Evolutionary conservation across 805 yeast species (phyloP), one percentile per base, ranked within the genome.

Genomic region (Ogataea nakhonphanomensis): DNA sequence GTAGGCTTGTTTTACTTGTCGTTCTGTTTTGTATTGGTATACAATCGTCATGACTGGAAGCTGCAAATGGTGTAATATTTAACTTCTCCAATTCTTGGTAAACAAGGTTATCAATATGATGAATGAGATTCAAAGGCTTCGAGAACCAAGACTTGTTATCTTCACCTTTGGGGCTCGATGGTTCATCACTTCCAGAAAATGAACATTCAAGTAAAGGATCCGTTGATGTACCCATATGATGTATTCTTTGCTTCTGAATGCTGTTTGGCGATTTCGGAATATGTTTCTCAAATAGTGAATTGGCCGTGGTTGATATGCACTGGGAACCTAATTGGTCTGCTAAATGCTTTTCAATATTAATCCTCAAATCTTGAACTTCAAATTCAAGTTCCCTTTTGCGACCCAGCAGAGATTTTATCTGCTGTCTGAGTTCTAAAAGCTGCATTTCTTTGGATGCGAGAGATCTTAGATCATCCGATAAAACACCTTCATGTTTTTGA

Each of bases 381-480:
- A 57, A 48, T 40, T 70, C 74, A 32, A 75, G 66, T 5, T 63
- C 58, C 24, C 65, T 57, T 36, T 76, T 70, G 33, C 60, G 61
- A 2, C 46, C 50, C 14, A 52, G 56, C 51, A 82, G 43, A 15
- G 65, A 70, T 30, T 70, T 71, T 20, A 81, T 70, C 33, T 67
- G 64, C 48, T 77, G 80, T 46, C 78, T 81, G 30, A 81, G 59
- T 49, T 83, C 89, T 35, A 83, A 71, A 22, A 83, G 65, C 20
- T 73, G 74, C 75, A 80, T 75, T 55, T 84, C 93, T 53, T 81
- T 83, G 29, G 76, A 64, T 0, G 91, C 91, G 32, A 84, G 61
- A 7, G 71, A 62, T 45, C 86, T 69, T 35, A 83, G 60, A 35
- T 79, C 74, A 4, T 72, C 76, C 42, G 76, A 78, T 5, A 81